Conservation (phyloP, 1,139 yeast species). For the Petasospora fabianii region DNA sequence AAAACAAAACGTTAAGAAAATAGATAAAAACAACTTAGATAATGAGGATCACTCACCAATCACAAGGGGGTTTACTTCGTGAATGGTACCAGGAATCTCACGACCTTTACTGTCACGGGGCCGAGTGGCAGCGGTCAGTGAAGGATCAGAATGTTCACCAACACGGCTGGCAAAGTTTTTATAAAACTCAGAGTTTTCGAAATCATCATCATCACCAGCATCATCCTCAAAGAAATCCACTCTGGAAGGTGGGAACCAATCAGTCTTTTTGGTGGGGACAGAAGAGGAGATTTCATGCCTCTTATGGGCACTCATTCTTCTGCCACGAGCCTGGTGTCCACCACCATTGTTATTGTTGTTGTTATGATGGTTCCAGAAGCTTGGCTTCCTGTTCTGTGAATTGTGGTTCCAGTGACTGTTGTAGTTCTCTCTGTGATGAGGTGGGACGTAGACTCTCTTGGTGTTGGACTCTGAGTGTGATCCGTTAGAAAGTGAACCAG, state of each 20-base stretch:
- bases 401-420: slow-evolving; percentile 15
- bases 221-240: slow-evolving; percentile 38
- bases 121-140: slow-evolving; percentile 1
- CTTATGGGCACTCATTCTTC: slow-evolving; percentile 19
- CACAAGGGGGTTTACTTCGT: slow-evolving; percentile 10
- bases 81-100: slow-evolving; percentile 8
- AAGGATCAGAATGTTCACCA: slow-evolving; percentile 11
- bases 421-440: slow-evolving; percentile 39
- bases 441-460: slow-evolving; percentile 40
- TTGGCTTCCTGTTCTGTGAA: slow-evolving; percentile 10
- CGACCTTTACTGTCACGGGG: slow-evolving; percentile 5
- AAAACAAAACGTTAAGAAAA: background rate
- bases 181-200: slow-evolving; percentile 20
- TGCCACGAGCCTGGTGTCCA: slow-evolving; percentile 16
- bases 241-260: slow-evolving; percentile 39
- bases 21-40: background rate
- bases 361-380: slow-evolving; percentile 20
- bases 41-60: slow-evolving; percentile 3
- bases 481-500: slow-evolving; percentile 12
- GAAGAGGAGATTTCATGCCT: slow-evolving; percentile 29
- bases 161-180: slow-evolving; percentile 18
- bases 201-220: slow-evolving; percentile 26
- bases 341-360: no score
- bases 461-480: slow-evolving; percentile 17
- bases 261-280: slow-evolving; percentile 40